Conservation (phyloP, 140 eudicot genomes). For the Flaveria floridana region DNA sequence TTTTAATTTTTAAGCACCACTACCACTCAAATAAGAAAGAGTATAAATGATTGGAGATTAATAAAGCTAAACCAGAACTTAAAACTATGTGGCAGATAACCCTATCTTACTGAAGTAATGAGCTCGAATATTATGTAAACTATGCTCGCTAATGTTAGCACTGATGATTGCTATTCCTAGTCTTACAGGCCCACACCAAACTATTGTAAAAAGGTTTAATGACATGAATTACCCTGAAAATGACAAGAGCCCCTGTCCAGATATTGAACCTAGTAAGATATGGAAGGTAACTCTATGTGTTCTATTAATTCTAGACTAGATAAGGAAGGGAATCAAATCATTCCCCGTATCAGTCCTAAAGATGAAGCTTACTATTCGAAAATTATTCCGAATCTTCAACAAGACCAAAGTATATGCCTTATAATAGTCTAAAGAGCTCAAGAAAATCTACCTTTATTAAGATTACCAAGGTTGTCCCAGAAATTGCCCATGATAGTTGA, state of each 20-base stretch:
- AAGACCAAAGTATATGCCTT: neutral
- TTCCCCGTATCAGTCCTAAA: neutral
- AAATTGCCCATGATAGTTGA: conserved; percentile 7
- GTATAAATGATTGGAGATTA: conserved; percentile 6
- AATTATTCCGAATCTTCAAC: neutral
- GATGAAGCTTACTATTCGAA: neutral
- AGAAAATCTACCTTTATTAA: neutral
- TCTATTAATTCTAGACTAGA: neutral
- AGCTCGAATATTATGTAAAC: conserved; percentile 3
- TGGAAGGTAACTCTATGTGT: neutral
- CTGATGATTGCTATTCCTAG: conserved; percentile 14
- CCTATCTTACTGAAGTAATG: neutral
- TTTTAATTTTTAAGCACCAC: conserved; percentile 15
- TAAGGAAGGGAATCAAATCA: neutral
- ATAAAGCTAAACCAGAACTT: conserved; percentile 8
- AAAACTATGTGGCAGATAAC: neutral
- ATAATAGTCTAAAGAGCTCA: neutral
- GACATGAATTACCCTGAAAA: conserved; percentile 13
- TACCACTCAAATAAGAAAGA: conserved; percentile 23
- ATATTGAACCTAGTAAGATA: neutral
- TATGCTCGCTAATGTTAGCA: conserved; percentile 6
- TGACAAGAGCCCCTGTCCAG: neutral
- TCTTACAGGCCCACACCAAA: conserved; percentile 1
- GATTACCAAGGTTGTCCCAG: neutral
- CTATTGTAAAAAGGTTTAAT: neutral